Evolutionary conservation across 306 rosid species (phyloP).

Genomic region (cucumber (Cucumis sativus)): DNA sequence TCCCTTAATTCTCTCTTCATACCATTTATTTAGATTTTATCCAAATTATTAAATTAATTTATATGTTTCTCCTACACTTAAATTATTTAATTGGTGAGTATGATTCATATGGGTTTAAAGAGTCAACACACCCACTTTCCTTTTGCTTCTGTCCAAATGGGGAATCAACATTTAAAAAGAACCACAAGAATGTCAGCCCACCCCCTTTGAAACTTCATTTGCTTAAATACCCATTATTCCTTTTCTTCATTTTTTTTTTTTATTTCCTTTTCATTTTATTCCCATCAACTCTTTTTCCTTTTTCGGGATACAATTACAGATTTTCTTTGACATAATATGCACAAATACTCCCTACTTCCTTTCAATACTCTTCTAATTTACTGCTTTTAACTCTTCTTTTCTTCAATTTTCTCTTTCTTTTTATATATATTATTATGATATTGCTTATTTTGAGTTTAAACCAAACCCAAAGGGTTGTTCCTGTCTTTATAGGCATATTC

Average conservation of each 20-base stretch:
- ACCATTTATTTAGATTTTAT: background rate
- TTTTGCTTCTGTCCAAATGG: background rate
- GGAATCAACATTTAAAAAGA: background rate
- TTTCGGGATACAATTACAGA: background rate
- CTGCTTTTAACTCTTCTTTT: no score
- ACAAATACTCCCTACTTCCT: background rate
- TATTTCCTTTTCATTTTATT: background rate
- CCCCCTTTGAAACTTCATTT: constrained; percentile 16
- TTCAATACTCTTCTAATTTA: background rate
- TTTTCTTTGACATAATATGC: background rate
- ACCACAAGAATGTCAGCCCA: constrained; percentile 17
- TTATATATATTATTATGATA: no score
- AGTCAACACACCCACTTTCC: background rate
- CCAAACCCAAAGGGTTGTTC: no score
- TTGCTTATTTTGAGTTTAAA: no score
- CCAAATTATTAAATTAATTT: background rate
- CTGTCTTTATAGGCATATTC: no score
- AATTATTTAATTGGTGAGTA: constrained; percentile 12
- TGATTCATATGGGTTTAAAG: constrained; percentile 10
- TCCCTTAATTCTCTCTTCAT: background rate
- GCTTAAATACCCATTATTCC: background rate
- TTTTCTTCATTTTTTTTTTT: background rate
- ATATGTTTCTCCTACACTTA: no score
- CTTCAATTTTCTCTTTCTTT: no score
- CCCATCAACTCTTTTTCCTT: background rate